Base-by-base conservation (phyloP, 1,284 basidiomycete genomes). In the Cerrena zonata region DNA sequence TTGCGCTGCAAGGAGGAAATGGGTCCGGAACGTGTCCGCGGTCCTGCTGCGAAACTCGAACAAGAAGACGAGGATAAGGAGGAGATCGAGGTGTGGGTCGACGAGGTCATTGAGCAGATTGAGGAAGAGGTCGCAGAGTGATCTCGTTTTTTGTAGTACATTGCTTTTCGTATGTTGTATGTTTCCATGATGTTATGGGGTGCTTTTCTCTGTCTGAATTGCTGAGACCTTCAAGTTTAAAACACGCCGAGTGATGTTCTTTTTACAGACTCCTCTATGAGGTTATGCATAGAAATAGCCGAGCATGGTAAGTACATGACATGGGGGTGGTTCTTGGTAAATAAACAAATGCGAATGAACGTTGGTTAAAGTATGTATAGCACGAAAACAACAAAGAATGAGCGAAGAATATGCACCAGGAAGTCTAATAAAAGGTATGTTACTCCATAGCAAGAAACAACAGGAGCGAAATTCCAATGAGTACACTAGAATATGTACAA, bases 41-140 rank as follows among this genome's bases (percentile, higher is more conserved):
- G 72, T 63, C 73, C 64, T 49, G 51, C 39, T 22, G 67, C 72
- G 26, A 49, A 59, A 39, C 71, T 60, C 39, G 58, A 56, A 26
- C 61, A 71, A 54, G 65, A 67, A 53, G 68, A 73, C 53, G 77
- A 83, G 45, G 82, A 76, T 56, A 84, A 85, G 67, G 90, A 93
- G 69, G 88, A 87, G 69, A 90, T 94, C 55, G 89, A 92, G 67
- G 87, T 94, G 50, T 90, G 88, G 87, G 73, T 92, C 52, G 91
- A 95, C 64, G 93, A 94, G 68, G 80, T 93, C 49, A 80, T 95
- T 60, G 91, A 94, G 62, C 91, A 94, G 75, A 82, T 78, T 37
- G 91, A 94, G 69, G 91, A 94, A 71, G 81, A 86, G 57, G 69
- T 89, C 38, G 71, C 78, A 25, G 76, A 81, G 59, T 78, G 61